phyloP scores from a whole-genome alignment of 1,284 basidiomycete genomes.

The Melanopsichium pennsylvanicum region DNA sequence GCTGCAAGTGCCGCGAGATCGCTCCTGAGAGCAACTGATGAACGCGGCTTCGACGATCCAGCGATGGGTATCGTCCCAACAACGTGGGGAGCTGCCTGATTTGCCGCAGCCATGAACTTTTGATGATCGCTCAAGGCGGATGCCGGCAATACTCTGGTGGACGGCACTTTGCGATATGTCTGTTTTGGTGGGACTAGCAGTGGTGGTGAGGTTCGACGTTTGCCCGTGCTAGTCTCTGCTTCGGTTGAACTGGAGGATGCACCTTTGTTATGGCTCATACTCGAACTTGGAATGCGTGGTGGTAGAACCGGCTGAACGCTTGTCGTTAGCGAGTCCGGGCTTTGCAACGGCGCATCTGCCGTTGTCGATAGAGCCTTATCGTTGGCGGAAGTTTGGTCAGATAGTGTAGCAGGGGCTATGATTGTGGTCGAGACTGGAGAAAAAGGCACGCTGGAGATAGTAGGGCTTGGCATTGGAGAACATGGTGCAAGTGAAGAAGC shows the following conservation, averaged over 20 bases:
- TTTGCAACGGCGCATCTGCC: too few species aligned
- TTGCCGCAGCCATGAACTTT: slow-evolving; percentile 35
- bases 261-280: background rate
- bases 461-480: slow-evolving; percentile 8
- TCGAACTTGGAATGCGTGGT: slow-evolving; percentile 3
- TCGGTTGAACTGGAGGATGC: slow-evolving; percentile 2
- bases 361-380: too few species aligned
- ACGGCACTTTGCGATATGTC: slow-evolving; percentile 28
- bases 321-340: too few species aligned
- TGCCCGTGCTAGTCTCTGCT: slow-evolving; percentile 9
- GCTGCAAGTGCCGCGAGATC: slow-evolving; percentile 28
- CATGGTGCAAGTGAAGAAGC: slow-evolving; percentile 36
- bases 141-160: slow-evolving; percentile 17
- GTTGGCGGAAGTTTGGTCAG: too few species aligned
- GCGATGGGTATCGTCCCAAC: too few species aligned
- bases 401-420: too few species aligned
- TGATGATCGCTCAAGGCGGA: slow-evolving; percentile 43
- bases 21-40: slow-evolving; percentile 3
- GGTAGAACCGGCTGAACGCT: slow-evolving; percentile 7
- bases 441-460: background rate
- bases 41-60: background rate
- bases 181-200: slow-evolving; percentile 35
- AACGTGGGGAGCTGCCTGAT: background rate
- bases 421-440: background rate
- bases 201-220: slow-evolving; percentile 32